Evolutionary conservation across 83 land plant genomes (phyloP).

Genomic region (Diphasiastrum complanatum): DNA sequence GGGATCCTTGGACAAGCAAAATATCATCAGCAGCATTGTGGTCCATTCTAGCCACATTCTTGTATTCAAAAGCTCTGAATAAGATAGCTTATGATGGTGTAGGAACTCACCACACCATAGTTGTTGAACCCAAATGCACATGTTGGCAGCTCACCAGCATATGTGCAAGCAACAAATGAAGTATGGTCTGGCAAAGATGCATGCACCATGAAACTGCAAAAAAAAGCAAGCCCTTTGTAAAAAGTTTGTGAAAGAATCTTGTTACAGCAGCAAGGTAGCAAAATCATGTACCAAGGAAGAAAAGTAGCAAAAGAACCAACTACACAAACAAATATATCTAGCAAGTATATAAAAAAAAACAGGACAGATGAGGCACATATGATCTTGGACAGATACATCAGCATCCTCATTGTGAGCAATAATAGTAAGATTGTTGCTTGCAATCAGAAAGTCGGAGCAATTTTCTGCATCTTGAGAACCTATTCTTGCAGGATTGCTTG

Average conservation of each 20-base stretch:
- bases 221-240: background rate
- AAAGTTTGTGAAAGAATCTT: background rate
- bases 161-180: conserved; percentile 80
- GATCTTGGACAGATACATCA: conserved; percentile 58
- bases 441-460: conserved; percentile 72
- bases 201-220: conserved; percentile 59
- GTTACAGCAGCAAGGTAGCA: background rate
- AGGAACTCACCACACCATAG: conserved; percentile 54
- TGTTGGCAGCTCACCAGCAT: conserved; percentile 96
- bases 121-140: conserved; percentile 94
- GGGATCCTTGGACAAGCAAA: too few relatives aligned
- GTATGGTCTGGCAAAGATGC: conserved; percentile 48
- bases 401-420: conserved; percentile 95
- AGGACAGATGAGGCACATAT: conserved; percentile 37
- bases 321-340: background rate
- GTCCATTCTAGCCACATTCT: too few relatives aligned
- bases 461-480: conserved; percentile 41
- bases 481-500: conserved; percentile 2
- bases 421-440: conserved; percentile 48
- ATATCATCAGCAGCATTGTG: too few relatives aligned
- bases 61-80: background rate
- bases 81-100: background rate
- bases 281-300: background rate
- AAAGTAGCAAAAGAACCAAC: background rate
- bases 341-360: background rate